phyloP scores from a whole-genome alignment of 192 early-diverging fungal genomes.

The Coemansia sp. region DNA sequence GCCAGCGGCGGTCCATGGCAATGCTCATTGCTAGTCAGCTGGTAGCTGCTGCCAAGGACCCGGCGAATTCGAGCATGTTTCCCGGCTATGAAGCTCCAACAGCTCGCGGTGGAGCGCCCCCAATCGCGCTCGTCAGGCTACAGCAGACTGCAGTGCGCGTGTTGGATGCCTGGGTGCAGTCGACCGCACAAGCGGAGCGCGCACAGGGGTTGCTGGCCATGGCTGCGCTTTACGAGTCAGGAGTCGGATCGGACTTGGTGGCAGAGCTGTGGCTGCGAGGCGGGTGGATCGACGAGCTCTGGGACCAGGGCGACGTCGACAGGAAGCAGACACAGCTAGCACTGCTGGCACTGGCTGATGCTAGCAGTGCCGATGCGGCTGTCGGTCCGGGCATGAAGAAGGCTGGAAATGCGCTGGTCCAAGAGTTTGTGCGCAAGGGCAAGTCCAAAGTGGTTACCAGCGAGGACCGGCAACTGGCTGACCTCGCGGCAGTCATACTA shows the following conservation, averaged over 20 bases:
- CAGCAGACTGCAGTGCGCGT: neutral
- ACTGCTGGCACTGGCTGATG: constrained; percentile 43
- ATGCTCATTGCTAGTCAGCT: constrained; percentile 41
- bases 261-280: constrained; percentile 61
- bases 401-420: constrained; percentile 62
- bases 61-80: constrained; percentile 12
- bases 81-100: constrained; percentile 8
- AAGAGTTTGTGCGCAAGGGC: constrained; percentile 58
- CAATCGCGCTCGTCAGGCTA: constrained; percentile 14
- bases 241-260: constrained; percentile 56
- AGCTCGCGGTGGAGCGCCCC: neutral
- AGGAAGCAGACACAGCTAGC: constrained; percentile 66
- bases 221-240: constrained; percentile 70
- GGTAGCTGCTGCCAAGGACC: constrained; percentile 21
- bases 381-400: constrained; percentile 64
- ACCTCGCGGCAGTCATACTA: constrained; percentile 61
- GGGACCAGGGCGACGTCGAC: constrained; percentile 84
- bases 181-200: constrained; percentile 34
- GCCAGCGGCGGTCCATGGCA: constrained; percentile 16
- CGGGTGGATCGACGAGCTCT: constrained; percentile 72
- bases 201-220: constrained; percentile 53
- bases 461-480: constrained; percentile 57
- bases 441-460: constrained; percentile 18
- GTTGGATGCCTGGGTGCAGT: constrained; percentile 40
- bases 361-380: constrained; percentile 59